Evolutionary conservation across 2,329 filamentous ascomycete genomes (phyloP).

Genomic region (Aspergillus sp.): DNA sequence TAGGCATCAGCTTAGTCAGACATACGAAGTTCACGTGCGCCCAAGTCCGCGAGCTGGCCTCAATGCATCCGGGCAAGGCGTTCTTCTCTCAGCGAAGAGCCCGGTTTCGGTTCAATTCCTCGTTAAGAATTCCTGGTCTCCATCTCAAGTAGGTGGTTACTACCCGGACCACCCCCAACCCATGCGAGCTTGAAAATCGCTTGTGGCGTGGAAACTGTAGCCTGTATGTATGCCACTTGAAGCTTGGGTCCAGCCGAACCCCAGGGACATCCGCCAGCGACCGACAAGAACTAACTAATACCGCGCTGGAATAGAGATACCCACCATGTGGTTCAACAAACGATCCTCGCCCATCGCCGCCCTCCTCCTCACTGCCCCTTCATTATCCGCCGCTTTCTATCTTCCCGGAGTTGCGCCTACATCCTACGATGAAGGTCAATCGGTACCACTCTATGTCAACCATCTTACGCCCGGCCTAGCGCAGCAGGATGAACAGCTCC

Average conservation of each 20-base stretch:
- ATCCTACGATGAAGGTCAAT: constrained; percentile 78
- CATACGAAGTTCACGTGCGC: constrained; percentile 19
- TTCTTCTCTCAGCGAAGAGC: neutral
- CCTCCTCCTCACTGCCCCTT: constrained; percentile 34
- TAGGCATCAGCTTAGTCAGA: constrained; percentile 11
- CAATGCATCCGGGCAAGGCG: constrained; percentile 3
- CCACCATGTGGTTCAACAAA: constrained; percentile 41
- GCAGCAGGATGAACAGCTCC: constrained; percentile 74
- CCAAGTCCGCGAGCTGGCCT: constrained; percentile 22
- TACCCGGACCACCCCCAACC: neutral
- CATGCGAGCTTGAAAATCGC: constrained; percentile 16
- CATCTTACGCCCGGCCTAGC: constrained; percentile 83
- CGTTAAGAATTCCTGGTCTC: neutral
- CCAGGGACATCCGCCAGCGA: neutral
- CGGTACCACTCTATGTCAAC: constrained; percentile 89
- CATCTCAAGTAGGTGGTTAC: neutral
- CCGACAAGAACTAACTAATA: constrained; percentile 22
- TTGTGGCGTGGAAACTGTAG: constrained; percentile 22
- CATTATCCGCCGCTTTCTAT: constrained; percentile 73
- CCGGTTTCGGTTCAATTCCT: neutral
- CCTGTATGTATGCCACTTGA: constrained; percentile 23
- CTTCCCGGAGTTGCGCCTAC: constrained; percentile 93
- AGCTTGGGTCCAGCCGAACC: neutral
- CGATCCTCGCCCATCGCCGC: constrained; percentile 32
- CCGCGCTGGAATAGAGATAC: constrained; percentile 16